Conservation (phyloP, 768 basidiomycete species). For the Mrakia gelida region DNA sequence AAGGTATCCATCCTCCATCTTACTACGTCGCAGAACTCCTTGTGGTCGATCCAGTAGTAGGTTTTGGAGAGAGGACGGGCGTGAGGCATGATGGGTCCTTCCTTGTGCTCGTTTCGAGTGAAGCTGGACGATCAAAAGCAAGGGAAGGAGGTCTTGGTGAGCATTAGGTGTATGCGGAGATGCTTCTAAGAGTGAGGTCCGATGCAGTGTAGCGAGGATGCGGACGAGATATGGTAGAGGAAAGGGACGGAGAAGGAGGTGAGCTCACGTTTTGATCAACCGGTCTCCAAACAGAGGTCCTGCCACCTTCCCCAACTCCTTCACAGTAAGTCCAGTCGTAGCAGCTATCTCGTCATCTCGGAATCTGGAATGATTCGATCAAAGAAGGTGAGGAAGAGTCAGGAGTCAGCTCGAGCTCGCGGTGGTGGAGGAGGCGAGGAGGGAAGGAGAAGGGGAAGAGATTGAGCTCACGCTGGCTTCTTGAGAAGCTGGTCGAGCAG, state of each 20-base stretch:
- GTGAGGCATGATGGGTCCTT: conserved; percentile 44
- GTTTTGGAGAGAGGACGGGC: conserved; percentile 73
- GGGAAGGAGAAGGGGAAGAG: too few species aligned
- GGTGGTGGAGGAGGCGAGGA: neutral
- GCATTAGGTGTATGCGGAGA: neutral
- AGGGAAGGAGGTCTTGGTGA: too few species aligned
- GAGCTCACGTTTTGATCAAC: conserved; percentile 39
- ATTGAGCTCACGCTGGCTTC: conserved; percentile 80
- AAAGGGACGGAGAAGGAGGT: neutral
- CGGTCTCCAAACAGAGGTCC: conserved; percentile 41
- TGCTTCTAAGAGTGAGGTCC: too few species aligned
- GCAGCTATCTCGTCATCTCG: conserved; percentile 37
- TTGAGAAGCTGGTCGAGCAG: conserved; percentile 90
- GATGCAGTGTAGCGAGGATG: neutral
- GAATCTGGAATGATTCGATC: conserved; percentile 32
- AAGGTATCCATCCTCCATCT: conserved; percentile 96
- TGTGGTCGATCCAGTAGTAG: conserved; percentile 96
- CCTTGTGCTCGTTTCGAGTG: conserved; percentile 39
- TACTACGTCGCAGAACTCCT: conserved; percentile 92
- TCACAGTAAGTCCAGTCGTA: conserved; percentile 30
- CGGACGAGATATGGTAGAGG: neutral
- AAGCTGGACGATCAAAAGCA: neutral
- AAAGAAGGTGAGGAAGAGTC: conserved; percentile 55
- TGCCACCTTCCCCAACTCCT: conserved; percentile 42
- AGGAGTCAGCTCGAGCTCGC: neutral